Percentiles rank a stretch among this genome's conserved stretches.
Conservation (phyloP, 2,329 filamentous ascomycete genomes). For the Colletotrichum sp. region DNA sequence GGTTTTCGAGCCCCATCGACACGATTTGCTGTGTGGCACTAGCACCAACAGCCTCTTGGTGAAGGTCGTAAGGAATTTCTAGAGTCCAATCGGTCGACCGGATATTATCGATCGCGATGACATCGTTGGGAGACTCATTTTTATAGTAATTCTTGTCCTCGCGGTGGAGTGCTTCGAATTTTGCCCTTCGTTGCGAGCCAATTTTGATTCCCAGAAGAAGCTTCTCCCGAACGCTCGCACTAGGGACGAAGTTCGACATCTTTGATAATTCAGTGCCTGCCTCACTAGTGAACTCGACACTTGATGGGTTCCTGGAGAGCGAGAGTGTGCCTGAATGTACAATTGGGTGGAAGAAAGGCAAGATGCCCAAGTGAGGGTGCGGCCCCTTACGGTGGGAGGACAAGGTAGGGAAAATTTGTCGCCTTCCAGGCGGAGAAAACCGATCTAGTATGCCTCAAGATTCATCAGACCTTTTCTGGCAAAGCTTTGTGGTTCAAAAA, state of each 20-base stretch:
- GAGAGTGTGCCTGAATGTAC: neutral
- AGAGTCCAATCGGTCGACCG: neutral
- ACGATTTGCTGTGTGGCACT: neutral
- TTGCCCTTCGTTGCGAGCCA: neutral
- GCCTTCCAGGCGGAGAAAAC: neutral
- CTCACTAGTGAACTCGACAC: neutral
- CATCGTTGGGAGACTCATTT: neutral
- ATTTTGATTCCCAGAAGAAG: neutral
- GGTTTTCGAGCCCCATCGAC: neutral
- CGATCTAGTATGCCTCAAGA: neutral
- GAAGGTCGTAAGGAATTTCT: neutral
- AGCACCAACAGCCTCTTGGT: neutral
- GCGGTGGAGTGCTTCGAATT: neutral
- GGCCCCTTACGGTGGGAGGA: neutral
- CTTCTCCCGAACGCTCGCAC: conserved; percentile 1
- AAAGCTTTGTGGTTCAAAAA: neutral
- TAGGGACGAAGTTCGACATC: neutral
- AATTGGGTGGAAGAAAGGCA: neutral
- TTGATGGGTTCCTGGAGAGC: neutral
- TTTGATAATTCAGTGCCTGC: neutral
- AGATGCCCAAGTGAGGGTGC: neutral
- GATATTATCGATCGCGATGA: neutral
- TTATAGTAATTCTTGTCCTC: neutral
- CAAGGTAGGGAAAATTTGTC: neutral
- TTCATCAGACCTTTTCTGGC: neutral